Percentiles rank a stretch among this genome's conserved stretches.
Conservation (phyloP, 352 stramenopile species). For the Globisporangium rhizosaccharum region DNA sequence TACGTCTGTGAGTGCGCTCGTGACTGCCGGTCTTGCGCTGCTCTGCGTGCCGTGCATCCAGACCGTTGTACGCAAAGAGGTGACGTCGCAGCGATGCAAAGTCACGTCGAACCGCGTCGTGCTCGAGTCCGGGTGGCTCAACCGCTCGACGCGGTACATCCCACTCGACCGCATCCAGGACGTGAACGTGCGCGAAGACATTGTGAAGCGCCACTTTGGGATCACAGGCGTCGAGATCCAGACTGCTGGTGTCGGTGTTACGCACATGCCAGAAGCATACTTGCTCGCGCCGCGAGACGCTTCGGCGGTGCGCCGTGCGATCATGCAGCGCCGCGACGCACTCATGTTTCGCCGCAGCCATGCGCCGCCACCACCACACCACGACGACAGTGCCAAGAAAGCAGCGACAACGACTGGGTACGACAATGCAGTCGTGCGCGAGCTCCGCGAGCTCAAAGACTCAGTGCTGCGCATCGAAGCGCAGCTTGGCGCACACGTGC, state of each 20-base stretch:
- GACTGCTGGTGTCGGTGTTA: conserved; percentile 20
- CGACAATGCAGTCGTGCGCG: conserved; percentile 4
- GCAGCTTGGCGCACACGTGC: conserved; percentile 2
- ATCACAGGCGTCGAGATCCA: conserved; percentile 36
- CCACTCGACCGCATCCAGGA: conserved; percentile 43
- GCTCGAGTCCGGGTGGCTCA: conserved; percentile 33
- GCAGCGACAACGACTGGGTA: neutral
- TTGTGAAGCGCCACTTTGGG: conserved; percentile 29
- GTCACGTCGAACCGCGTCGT: conserved; percentile 34
- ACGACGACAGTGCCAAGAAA: neutral
- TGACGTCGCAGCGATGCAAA: conserved; percentile 28
- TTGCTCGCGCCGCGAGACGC: conserved; percentile 31
- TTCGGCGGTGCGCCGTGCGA: conserved; percentile 27
- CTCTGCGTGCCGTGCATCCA: conserved; percentile 11
- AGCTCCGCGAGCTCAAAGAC: conserved; percentile 21
- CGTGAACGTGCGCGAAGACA: conserved; percentile 34
- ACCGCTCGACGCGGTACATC: conserved; percentile 34
- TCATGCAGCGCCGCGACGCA: conserved; percentile 37
- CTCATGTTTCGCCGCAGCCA: conserved; percentile 24
- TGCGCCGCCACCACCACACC: neutral
- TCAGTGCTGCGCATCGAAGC: conserved; percentile 18
- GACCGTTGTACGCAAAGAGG: conserved; percentile 20
- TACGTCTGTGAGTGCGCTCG: conserved; percentile 5
- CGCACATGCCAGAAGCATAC: conserved; percentile 17
- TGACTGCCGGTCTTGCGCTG: conserved; percentile 5